Base-by-base conservation (phyloP, 345 rosid genomes). In the Camelina hispida region DNA sequence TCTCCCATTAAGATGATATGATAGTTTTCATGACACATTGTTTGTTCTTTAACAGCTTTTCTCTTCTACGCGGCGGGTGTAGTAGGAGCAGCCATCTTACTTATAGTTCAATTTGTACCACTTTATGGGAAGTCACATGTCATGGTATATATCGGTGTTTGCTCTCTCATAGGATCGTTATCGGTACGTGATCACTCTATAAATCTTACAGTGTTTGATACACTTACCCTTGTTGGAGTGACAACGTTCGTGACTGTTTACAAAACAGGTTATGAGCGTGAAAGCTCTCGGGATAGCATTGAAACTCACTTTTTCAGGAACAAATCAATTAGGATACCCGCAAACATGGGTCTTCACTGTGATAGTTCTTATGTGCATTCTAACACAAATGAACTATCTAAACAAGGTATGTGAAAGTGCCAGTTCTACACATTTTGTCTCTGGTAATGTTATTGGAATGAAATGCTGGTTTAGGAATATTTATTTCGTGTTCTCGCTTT, bases 141-240 rank as follows among this genome's bases (percentile, higher is more conserved):
- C 61, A 89, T 89, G 96, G 91, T 89, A 60, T 92, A 88, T 64
- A 87, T 92, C 63, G 93, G 93, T 54, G 84, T 92, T 68, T 92
- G 96, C 78, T 92, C 97, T 62, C 92, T 92, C 65, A 85, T 92
- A 61, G 97, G 97, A 52, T 92, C 97, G 37, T 79, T 92, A 58
- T 88, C 97, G 83, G 97, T 92, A 86, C 32, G 87, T 42, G 11
- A 25, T 56, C 47, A 53, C 51, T 11, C 44, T 67, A 28, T 71
- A 17, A 34, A 34, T 57, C 46, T 63, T 58, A 18, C 35, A 66
- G 3, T 15, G 43, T 57, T 46, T n/a, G 42, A n/a, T 57, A 20
- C 52, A 55, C 6, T 6, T 20, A 12, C 68, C 76, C 76, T 32
- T 7, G 43, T 52, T 52, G 50, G 9, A 40, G 20, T 38, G 61